Conservation (phyloP, 1,284 basidiomycete genomes). For the Coniferiporia weirii region DNA sequence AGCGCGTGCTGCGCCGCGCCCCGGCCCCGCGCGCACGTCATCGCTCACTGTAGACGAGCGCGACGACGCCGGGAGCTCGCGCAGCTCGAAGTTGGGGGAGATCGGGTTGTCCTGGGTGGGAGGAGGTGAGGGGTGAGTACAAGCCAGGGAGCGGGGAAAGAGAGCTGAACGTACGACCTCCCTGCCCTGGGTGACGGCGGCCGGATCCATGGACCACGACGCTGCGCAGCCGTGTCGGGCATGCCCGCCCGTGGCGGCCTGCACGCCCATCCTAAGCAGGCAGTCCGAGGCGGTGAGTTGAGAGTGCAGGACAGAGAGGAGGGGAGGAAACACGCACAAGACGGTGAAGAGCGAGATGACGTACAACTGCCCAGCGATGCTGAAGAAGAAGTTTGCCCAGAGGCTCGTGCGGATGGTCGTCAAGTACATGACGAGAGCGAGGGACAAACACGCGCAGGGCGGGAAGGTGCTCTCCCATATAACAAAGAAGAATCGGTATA, state of each 20-base stretch:
- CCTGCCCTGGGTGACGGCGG: background rate
- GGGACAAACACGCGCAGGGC: background rate
- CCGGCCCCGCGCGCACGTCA: background rate
- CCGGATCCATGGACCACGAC: background rate
- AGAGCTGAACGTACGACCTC: background rate
- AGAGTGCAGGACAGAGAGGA: background rate
- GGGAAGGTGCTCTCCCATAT: slow-evolving; percentile 1
- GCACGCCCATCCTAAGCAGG: background rate
- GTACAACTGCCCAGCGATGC: too few species aligned
- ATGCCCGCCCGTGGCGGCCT: background rate
- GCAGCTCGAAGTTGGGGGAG: background rate
- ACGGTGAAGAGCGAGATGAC: too few species aligned
- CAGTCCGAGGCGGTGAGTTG: background rate
- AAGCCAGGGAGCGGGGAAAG: background rate
- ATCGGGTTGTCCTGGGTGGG: background rate
- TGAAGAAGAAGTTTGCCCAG: too few species aligned
- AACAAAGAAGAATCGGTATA: slow-evolving; percentile 5
- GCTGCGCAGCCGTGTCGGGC: background rate
- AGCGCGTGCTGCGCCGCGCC: background rate
- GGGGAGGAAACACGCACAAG: background rate
- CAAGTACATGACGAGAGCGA: too few species aligned
- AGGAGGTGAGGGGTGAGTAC: background rate
- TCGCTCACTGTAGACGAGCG: background rate
- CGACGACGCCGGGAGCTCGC: background rate
- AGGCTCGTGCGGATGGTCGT: too few species aligned